phyloP scores from a whole-genome alignment of 2,329 filamentous ascomycete species.

The Pyricularia grisea region DNA sequence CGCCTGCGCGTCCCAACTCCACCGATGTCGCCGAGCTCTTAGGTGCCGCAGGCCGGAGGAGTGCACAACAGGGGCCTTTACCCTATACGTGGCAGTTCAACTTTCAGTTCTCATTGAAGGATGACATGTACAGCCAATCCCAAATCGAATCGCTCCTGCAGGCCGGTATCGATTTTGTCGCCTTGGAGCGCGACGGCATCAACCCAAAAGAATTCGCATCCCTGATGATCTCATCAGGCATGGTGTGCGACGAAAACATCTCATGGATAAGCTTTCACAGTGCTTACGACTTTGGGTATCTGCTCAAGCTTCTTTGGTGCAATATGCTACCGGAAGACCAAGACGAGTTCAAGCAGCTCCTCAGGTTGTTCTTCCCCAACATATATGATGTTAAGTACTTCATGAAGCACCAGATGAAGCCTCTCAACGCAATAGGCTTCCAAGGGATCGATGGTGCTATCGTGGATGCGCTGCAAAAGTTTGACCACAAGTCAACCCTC shows the following conservation, averaged over 20 bases:
- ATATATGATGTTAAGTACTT: conserved; percentile 96
- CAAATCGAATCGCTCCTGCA: conserved; percentile 87
- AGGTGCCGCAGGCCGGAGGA: conserved; percentile 23
- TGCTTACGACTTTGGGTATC: conserved; percentile 95
- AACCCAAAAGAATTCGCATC: conserved; percentile 83
- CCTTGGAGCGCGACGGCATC: conserved; percentile 81
- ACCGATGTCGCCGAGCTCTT: conserved; percentile 20
- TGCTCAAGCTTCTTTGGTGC: conserved; percentile 87
- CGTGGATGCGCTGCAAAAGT: conserved; percentile 68
- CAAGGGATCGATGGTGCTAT: conserved; percentile 56
- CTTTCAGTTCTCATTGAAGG: conserved; percentile 88
- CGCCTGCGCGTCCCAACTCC: conserved; percentile 55
- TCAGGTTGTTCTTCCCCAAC: conserved; percentile 87
- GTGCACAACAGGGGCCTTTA: conserved; percentile 39
- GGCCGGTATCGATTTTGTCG: conserved; percentile 84
- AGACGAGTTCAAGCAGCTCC: conserved; percentile 75
- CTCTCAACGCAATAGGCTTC: conserved; percentile 50
- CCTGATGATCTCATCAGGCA: conserved; percentile 80
- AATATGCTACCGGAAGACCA: conserved; percentile 81
- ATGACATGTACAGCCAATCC: conserved; percentile 96
- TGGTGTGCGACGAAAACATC: conserved; percentile 79
- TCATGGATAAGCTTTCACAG: conserved; percentile 98
- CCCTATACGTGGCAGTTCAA: conserved; percentile 99
- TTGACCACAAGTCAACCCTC: conserved; percentile 84
- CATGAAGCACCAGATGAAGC: conserved; percentile 57